Evolutionary conservation across 2,329 filamentous ascomycete species (phyloP).

Genomic region (Hysterium pulicare): DNA sequence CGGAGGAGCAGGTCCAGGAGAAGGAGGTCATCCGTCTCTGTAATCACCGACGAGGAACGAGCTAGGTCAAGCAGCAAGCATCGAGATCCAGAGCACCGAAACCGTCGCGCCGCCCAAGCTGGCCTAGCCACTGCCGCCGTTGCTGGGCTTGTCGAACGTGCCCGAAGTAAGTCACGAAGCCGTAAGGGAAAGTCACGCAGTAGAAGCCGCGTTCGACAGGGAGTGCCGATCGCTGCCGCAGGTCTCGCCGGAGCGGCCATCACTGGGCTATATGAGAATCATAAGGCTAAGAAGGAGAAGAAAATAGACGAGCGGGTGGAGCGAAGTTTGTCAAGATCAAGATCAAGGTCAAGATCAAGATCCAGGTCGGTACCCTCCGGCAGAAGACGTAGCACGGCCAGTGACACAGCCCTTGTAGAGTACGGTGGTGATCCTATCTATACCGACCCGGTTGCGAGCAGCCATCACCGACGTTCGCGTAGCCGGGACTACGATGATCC

Average conservation of each 20-base stretch:
- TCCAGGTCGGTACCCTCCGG: conserved; percentile 46
- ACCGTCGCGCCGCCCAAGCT: conserved; percentile 58
- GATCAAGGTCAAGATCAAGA: conserved; percentile 39
- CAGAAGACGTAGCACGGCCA: conserved; percentile 43
- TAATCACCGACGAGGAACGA: conserved; percentile 19
- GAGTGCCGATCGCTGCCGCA: conserved; percentile 59
- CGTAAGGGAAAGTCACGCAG: conserved; percentile 51
- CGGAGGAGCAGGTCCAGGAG: conserved; percentile 47
- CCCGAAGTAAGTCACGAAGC: conserved; percentile 56
- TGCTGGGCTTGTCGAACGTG: conserved; percentile 57
- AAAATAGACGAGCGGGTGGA: conserved; percentile 46
- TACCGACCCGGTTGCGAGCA: conserved; percentile 50
- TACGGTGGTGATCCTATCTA: conserved; percentile 63
- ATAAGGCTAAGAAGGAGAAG: conserved; percentile 57
- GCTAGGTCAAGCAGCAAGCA: conserved; percentile 39
- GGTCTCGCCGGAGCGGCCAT: conserved; percentile 60
- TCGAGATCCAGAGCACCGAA: conserved; percentile 50
- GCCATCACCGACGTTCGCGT: conserved; percentile 36
- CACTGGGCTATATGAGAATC: conserved; percentile 61
- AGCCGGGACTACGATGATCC: conserved; percentile 38
- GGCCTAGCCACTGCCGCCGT: conserved; percentile 61
- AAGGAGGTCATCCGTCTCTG: conserved; percentile 39
- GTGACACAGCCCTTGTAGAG: conserved; percentile 56
- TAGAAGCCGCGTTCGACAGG: conserved; percentile 54
- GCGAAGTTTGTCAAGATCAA: conserved; percentile 30